These are phyloP conservation scores for Pleurotus platypus DNA, from an alignment of 768 basidiomycete species.

Conservation along the genomic window DNA sequence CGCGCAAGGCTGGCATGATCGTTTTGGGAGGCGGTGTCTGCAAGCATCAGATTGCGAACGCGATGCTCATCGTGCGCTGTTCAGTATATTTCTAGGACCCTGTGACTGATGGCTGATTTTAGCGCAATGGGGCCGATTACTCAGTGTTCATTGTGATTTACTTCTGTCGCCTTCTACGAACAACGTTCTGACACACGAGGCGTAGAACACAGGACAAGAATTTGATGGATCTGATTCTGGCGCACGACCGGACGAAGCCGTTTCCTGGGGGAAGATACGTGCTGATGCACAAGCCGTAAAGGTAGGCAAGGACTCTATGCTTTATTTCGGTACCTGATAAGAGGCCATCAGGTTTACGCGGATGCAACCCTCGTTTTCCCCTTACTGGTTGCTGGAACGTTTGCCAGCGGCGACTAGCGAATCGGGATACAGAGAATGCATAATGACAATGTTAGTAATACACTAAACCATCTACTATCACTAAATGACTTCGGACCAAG, in stretches of 20 bases:
- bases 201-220: constrained; percentile 96
- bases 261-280: constrained; percentile 98
- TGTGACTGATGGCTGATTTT: constrained; percentile 3
- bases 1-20: constrained; percentile 96
- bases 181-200: no score
- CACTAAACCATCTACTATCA: background rate
- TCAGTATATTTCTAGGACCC: background rate
- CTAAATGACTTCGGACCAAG: background rate
- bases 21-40: constrained; percentile 97
- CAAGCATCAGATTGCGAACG: constrained; percentile 99
- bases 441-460: background rate
- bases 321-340: background rate
- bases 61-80: constrained; percentile 88
- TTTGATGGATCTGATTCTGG: constrained; percentile 99
- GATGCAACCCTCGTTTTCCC: constrained; percentile 98
- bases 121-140: constrained; percentile 98
- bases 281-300: constrained; percentile 81
- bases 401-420: constrained; percentile 47
- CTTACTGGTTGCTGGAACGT: constrained; percentile 91
- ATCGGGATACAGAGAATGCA: constrained; percentile 6
- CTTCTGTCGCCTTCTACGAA: background rate
- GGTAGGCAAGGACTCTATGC: constrained; percentile 32
- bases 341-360: constrained; percentile 65
- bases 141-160: constrained; percentile 85
- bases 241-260: constrained; percentile 94